These are phyloP conservation scores for Cordyceps militaris DNA, from an alignment of 2,329 filamentous ascomycete species.

Conservation along the genomic window DNA sequence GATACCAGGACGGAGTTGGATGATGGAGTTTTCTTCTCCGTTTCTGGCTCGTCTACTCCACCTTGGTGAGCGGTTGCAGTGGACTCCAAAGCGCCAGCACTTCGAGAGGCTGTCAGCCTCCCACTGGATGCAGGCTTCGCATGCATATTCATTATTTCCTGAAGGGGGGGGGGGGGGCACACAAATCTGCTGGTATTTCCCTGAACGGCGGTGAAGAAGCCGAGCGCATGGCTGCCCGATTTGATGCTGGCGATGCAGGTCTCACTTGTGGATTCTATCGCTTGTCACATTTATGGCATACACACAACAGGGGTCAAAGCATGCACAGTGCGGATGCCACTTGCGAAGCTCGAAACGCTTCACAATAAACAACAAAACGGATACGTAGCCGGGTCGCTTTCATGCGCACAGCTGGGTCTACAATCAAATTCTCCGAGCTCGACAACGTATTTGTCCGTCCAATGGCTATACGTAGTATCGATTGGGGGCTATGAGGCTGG, in stretches of 20 bases:
- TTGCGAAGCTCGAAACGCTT: neutral
- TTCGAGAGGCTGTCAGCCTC: neutral
- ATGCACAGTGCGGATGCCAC: slow-evolving; percentile 1
- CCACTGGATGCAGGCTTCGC: neutral
- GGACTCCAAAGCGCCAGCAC: slow-evolving; percentile 1
- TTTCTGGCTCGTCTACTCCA: neutral
- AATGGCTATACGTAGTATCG: neutral
- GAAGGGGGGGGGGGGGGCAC: neutral
- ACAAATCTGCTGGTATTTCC: slow-evolving; percentile 2
- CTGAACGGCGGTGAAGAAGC: slow-evolving; percentile 8
- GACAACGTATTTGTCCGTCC: neutral
- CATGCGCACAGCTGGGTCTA: neutral
- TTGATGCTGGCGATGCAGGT: slow-evolving; percentile 6
- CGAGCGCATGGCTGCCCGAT: slow-evolving; percentile 11
- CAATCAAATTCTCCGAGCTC: neutral
- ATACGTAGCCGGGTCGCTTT: neutral
- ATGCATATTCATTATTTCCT: slow-evolving; percentile 1
- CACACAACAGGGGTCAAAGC: neutral
- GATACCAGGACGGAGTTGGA: neutral
- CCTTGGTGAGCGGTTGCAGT: slow-evolving; percentile 1
- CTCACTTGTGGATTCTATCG: slow-evolving; percentile 6
- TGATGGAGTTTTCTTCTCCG: neutral
- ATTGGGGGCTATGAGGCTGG: neutral
- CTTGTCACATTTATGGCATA: neutral
- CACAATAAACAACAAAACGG: neutral